Percentiles rank a stretch among this genome's conserved stretches.
Conservation (phyloP, 129 eudicot genomes). For the Arctium minus region DNA sequence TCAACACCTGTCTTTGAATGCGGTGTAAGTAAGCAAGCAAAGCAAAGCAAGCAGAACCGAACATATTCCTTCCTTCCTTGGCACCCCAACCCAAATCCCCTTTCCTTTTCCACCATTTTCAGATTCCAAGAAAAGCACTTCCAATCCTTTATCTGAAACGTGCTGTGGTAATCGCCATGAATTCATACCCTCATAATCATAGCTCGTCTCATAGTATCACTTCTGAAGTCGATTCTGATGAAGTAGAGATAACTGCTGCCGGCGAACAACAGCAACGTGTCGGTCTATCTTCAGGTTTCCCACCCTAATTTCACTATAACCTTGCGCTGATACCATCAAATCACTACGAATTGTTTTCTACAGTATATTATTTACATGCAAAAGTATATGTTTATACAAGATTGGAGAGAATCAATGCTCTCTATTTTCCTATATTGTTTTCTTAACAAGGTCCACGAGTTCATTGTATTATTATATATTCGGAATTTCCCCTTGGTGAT, state of each 20-base stretch:
- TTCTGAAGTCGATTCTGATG: conserved; percentile 8
- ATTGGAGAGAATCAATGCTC: not conserved
- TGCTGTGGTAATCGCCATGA: conserved; percentile 13
- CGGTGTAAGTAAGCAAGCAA: conserved; percentile 6
- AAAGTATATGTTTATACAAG: not conserved
- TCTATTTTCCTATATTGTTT: not conserved
- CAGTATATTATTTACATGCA: not conserved
- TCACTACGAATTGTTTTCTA: not conserved
- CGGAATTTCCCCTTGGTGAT: not conserved
- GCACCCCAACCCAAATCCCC: not conserved
- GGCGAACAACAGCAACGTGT: conserved; percentile 13
- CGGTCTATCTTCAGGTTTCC: conserved; percentile 29
- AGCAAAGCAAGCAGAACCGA: not conserved
- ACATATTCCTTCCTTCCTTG: conserved; percentile 12
- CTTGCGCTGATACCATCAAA: not conserved
- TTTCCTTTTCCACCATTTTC: not conserved
- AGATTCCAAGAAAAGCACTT: not conserved
- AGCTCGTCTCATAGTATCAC: conserved; percentile 14
- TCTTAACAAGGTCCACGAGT: not conserved
- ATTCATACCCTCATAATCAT: conserved; percentile 3
- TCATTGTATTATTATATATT: not conserved
- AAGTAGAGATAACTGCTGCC: conserved; percentile 26
- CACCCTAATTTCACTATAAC: not conserved
- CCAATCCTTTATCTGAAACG: not conserved
- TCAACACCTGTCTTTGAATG: conserved; percentile 22